Conservation (phyloP, 345 rosid species). For the Eucalyptus cladocalyx region DNA sequence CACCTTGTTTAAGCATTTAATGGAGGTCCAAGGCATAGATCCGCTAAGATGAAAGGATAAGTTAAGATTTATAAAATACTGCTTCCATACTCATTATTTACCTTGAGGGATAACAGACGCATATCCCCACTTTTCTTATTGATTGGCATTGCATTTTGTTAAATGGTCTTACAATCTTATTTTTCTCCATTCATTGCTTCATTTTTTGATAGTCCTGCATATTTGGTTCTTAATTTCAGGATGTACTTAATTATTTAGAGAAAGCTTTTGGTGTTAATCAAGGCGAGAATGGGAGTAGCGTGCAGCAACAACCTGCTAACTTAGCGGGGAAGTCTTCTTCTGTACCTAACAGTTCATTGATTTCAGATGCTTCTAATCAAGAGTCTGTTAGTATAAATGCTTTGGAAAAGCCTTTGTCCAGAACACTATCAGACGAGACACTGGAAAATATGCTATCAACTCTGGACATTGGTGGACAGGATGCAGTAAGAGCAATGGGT, state of each 20-base stretch:
- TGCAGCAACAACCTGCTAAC: slow-evolving; percentile 49
- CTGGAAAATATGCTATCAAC: slow-evolving; percentile 38
- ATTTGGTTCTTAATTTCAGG: slow-evolving; percentile 32
- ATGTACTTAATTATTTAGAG: slow-evolving; percentile 63
- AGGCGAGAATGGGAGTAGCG: slow-evolving; percentile 46
- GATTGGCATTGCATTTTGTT: neutral
- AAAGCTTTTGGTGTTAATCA: slow-evolving; percentile 66
- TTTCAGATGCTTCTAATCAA: slow-evolving; percentile 45
- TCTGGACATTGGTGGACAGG: slow-evolving; percentile 61
- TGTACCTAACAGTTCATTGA: slow-evolving; percentile 44
- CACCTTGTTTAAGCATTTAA: neutral
- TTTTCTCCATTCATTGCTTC: neutral
- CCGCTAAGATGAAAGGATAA: neutral
- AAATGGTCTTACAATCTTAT: neutral
- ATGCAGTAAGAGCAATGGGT: slow-evolving; percentile 35
- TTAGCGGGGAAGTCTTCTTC: slow-evolving; percentile 50
- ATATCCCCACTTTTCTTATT: neutral
- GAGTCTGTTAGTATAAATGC: slow-evolving; percentile 43
- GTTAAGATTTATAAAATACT: neutral
- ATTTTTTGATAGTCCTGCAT: neutral
- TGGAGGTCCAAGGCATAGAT: neutral
- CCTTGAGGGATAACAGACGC: neutral
- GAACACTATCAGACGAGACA: slow-evolving; percentile 72
- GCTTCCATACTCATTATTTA: neutral
- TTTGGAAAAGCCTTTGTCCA: slow-evolving; percentile 52